Evolutionary conservation across 192 early-diverging fungal species (phyloP).

Genomic region (Coemansia sp.): DNA sequence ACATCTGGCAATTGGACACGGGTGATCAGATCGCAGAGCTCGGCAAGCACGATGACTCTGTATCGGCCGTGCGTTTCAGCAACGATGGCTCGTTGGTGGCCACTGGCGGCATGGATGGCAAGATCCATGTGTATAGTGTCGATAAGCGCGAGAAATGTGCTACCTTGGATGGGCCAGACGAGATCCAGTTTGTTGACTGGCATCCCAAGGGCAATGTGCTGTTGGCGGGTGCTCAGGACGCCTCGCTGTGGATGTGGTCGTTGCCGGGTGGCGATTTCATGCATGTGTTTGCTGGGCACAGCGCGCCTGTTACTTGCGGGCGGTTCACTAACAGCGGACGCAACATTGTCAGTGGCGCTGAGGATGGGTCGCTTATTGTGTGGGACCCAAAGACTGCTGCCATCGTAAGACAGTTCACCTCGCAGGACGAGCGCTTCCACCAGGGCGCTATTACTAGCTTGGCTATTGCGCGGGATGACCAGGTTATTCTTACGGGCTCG

Average conservation of each 20-base stretch:
- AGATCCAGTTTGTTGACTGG: conserved; percentile 94
- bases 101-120: conserved; percentile 95
- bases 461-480: conserved; percentile 70
- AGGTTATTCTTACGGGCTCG: conserved; percentile 79
- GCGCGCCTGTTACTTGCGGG: conserved; percentile 79
- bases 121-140: conserved; percentile 60
- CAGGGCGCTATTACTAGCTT: conserved; percentile 72
- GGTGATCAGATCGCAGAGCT: conserved; percentile 70
- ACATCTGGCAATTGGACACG: conserved; percentile 81
- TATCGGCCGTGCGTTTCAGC: conserved; percentile 79
- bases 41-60: conserved; percentile 83
- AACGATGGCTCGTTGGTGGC: conserved; percentile 81
- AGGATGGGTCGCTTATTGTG: conserved; percentile 77
- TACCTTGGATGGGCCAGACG: conserved; percentile 83
- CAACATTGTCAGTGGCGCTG: conserved; percentile 76
- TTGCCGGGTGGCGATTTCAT: conserved; percentile 86
- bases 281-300: conserved; percentile 91
- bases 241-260: conserved; percentile 96
- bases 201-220: conserved; percentile 92
- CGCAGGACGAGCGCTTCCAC: conserved; percentile 85
- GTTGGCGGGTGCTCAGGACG: conserved; percentile 84
- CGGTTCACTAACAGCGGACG: conserved; percentile 91
- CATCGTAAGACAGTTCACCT: conserved; percentile 60
- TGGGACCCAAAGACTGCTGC: conserved; percentile 94
- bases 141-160: conserved; percentile 16